These are phyloP conservation scores for Aegilops longissima DNA, from an alignment of 176 grass and related monocot genomes.

Conservation along the genomic window DNA sequence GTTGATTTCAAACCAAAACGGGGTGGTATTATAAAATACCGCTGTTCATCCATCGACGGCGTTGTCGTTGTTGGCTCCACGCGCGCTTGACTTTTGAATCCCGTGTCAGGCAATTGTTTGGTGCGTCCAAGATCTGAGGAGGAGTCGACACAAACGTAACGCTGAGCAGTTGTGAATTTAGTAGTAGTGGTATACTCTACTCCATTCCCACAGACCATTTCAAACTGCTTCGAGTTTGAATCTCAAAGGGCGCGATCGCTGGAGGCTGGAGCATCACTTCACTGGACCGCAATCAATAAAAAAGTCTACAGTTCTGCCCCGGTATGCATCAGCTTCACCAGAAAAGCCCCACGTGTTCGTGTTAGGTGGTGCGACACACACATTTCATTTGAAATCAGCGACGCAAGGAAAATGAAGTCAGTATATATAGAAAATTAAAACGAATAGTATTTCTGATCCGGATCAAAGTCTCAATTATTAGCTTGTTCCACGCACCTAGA, in stretches of 20 bases:
- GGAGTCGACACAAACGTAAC: background rate
- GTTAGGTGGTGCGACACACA: constrained; percentile 25
- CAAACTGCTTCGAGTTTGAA: constrained; percentile 1
- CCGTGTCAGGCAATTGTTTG: background rate
- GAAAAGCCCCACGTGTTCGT: background rate
- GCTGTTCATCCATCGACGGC: background rate
- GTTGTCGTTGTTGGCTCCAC: constrained; percentile 26
- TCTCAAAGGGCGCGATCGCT: background rate
- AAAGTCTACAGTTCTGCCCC: background rate
- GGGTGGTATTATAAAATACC: background rate
- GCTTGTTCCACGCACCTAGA: background rate
- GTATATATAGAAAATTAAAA: background rate
- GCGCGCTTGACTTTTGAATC: constrained; percentile 16
- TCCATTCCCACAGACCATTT: background rate
- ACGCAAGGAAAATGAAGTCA: background rate
- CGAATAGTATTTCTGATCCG: background rate
- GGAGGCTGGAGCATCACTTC: background rate
- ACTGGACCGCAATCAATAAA: background rate
- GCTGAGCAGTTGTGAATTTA: background rate
- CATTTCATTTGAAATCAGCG: background rate
- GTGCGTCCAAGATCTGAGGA: background rate
- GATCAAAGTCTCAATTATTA: background rate
- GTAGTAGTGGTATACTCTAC: too few relatives aligned
- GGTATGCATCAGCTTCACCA: background rate
- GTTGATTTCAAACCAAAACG: background rate